Base-by-base conservation (phyloP, 2,329 filamentous ascomycete genomes). In the Uncinocarpus reesii region DNA sequence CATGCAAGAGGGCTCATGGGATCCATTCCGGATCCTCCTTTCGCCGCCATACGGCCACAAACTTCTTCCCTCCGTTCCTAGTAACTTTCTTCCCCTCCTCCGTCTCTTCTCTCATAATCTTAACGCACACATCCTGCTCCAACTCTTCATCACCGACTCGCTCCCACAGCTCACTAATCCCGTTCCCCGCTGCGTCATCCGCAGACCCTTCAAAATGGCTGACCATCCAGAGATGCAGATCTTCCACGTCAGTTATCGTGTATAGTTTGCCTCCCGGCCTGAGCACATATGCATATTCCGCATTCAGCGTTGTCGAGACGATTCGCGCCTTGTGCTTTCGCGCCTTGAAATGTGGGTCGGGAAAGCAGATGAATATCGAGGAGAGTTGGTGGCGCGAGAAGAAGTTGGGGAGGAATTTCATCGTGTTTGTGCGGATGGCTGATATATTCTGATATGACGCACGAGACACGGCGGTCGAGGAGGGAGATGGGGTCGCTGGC, bases 331-430 rank as follows among this genome's bases (percentile, higher is more conserved):
- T 98, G 72, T 96, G 92, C 68, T 98, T 98, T 54, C 90, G 79
- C 10, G 86, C 80, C 69, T 98, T 98, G 74, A 98, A 98, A 68
- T 98, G 92, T 51, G 92, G 92, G 61, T 98, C 92, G 0, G 92
- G 92, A 63, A 98, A 98, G 72, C 92, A 98, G 59, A 98, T 85
- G 66, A 98, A 98, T 62, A 96, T 86, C 63, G 93, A 93, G 54
- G 76, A 78, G 11, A 98, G 78, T 63, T 95, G 89, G 11, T 70
- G 74, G 60, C 82, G 84, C 47, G 69, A 72, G 73, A 98, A 96
- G 74, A 95, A 95, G 63, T 98, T 96, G 53, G 93, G 90, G n/a
- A 98, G 73, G 67, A 96, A 98, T 65, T 98, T 98, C 92, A 98
- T 98, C 4, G 87, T 86, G 71, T 98, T 98, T 56, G 86, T 86